A percentile compares a stretch with the other conserved stretches of the same genome.
phyloP scores from a whole-genome alignment of 2,329 filamentous ascomycete genomes.

The Sphaerulina musiva region DNA sequence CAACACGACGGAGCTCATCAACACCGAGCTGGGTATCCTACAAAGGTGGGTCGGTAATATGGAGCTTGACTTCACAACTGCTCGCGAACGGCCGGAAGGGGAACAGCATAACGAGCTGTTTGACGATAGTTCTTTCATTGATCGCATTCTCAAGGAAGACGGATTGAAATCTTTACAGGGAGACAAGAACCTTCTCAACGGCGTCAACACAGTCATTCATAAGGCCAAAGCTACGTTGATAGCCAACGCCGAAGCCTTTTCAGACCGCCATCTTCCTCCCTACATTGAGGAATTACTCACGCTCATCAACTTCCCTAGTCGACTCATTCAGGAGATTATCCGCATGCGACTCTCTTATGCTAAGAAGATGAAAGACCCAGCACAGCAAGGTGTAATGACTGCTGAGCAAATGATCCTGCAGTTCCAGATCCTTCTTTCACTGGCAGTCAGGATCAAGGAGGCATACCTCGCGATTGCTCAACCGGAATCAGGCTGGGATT shows the following conservation, averaged over 20 bases:
- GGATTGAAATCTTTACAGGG: slow-evolving; percentile 87
- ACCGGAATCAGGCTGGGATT: slow-evolving; percentile 86
- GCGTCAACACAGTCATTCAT: slow-evolving; percentile 76
- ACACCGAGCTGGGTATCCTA: slow-evolving; percentile 82
- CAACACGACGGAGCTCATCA: slow-evolving; percentile 94
- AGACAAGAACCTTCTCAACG: slow-evolving; percentile 72
- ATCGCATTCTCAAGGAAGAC: slow-evolving; percentile 91
- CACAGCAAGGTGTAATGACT: slow-evolving; percentile 86
- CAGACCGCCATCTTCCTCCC: slow-evolving; percentile 81
- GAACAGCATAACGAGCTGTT: slow-evolving; percentile 62
- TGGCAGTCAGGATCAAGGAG: slow-evolving; percentile 87
- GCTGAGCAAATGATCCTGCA: slow-evolving; percentile 97
- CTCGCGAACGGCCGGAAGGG: slow-evolving; percentile 58
- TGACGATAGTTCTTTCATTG: slow-evolving; percentile 89
- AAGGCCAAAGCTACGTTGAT: slow-evolving; percentile 93
- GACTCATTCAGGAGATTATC: slow-evolving; percentile 94
- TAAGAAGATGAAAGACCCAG: slow-evolving; percentile 89
- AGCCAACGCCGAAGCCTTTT: slow-evolving; percentile 74
- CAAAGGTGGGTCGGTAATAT: slow-evolving; percentile 97
- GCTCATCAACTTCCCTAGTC: slow-evolving; percentile 92
- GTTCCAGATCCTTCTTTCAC: slow-evolving; percentile 85
- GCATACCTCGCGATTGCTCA: slow-evolving; percentile 78
- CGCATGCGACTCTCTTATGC: slow-evolving; percentile 85
- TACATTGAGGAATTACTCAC: slow-evolving; percentile 96
- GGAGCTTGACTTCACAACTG: slow-evolving; percentile 81